A percentile compares a stretch with the other conserved stretches of the same genome.
Evolutionary conservation across 441 rosid species (phyloP).

Genomic region (Melastoma candidum): DNA sequence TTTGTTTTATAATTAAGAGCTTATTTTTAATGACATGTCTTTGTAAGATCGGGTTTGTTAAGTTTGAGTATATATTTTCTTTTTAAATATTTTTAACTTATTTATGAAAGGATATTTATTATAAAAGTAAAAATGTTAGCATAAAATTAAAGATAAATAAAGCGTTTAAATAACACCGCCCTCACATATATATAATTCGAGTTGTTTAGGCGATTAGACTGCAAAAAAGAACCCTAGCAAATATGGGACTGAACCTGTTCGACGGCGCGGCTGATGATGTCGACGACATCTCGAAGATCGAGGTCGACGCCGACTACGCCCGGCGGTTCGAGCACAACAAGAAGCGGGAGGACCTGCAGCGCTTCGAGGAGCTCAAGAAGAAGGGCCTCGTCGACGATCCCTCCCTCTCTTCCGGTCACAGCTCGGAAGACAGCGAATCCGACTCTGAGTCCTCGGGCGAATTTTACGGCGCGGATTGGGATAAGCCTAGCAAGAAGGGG

Average conservation of each 20-base stretch:
- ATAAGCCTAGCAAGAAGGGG: conserved; percentile 19
- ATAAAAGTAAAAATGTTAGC: too few species aligned
- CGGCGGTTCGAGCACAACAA: conserved; percentile 46
- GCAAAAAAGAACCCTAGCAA: too few species aligned
- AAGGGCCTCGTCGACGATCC: conserved; percentile 34
- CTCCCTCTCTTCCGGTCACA: conserved; percentile 5
- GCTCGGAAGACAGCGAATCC: neutral
- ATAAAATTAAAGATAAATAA: too few species aligned
- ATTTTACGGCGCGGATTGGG: conserved; percentile 22
- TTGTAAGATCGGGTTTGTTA: too few species aligned
- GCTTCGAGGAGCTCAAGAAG: conserved; percentile 35
- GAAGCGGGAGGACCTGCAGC: conserved; percentile 55
- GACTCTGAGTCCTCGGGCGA: conserved; percentile 22
- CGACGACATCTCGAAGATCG: conserved; percentile 26
- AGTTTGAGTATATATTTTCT: too few species aligned
- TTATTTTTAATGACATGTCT: too few species aligned
- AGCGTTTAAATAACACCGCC: too few species aligned
- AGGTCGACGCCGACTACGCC: conserved; percentile 43
- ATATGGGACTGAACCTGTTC: conserved; percentile 41
- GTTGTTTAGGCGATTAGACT: too few species aligned
- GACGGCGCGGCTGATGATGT: conserved; percentile 26
- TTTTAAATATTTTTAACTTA: too few species aligned
- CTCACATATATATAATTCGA: too few species aligned
- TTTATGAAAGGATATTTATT: too few species aligned
- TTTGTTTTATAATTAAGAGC: too few species aligned